Percentiles rank a stretch among this genome's conserved stretches.
Evolutionary conservation across 2,329 filamentous ascomycete species (phyloP).

Genomic region (Hawksworthiomyces lignivorus): DNA sequence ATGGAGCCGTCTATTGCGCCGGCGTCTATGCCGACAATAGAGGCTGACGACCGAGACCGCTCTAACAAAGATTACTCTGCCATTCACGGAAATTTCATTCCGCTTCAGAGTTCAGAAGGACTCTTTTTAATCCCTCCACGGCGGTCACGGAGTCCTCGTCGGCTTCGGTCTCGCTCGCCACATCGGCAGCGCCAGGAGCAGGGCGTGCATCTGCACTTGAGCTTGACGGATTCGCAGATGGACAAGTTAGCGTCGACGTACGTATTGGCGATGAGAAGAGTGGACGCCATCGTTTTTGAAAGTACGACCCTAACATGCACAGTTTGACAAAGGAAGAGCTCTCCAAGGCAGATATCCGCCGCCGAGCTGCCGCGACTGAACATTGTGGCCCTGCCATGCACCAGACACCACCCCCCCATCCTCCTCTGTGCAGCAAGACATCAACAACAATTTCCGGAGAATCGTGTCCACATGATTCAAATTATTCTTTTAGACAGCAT

Average conservation of each 20-base stretch:
- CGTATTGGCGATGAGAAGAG: no score
- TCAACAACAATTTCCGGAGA: neutral
- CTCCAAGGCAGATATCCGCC: no score
- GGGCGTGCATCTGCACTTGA: constrained; percentile 38
- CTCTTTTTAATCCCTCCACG: constrained; percentile 26
- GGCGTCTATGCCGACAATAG: no score
- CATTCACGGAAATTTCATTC: constrained; percentile 31
- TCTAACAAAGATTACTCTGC: constrained; percentile 8
- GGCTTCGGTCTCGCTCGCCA: constrained; percentile 25
- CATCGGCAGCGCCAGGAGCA: constrained; percentile 25
- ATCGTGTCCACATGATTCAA: neutral
- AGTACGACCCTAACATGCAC: no score
- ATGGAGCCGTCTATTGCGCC: no score
- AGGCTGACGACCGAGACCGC: neutral
- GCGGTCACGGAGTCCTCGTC: constrained; percentile 2
- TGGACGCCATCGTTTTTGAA: no score
- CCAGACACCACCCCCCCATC: neutral
- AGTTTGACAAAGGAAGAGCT: no score
- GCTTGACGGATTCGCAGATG: constrained; percentile 41
- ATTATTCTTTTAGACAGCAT: neutral
- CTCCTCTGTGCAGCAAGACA: neutral
- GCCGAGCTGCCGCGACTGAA: no score
- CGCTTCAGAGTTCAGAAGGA: constrained; percentile 22
- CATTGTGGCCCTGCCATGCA: no score
- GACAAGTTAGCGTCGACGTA: constrained; percentile 40